These are phyloP conservation scores for Stachybotrys echinatus DNA, from an alignment of 2,329 filamentous ascomycete species.

Conservation along the genomic window DNA sequence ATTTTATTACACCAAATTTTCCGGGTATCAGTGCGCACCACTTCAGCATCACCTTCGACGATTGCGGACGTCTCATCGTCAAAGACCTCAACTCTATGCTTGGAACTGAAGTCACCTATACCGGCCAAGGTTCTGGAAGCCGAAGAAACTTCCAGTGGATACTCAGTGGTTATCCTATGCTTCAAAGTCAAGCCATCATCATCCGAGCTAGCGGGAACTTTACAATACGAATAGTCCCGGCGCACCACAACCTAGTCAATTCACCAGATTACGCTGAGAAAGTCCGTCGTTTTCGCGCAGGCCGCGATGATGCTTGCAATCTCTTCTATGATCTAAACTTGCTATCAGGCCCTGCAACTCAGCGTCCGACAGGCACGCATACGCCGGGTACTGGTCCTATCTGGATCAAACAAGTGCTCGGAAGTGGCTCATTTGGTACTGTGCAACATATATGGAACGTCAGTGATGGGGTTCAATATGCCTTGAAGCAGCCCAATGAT, in stretches of 20 bases:
- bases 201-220: constrained; percentile 2
- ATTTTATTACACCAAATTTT: constrained; percentile 8
- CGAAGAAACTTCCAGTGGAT: constrained; percentile 17
- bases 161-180: constrained; percentile 9
- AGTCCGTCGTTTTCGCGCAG: constrained; percentile 10
- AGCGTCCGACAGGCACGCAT: constrained; percentile 6
- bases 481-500: constrained; percentile 13
- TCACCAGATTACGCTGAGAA: constrained; percentile 12
- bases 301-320: constrained; percentile 7
- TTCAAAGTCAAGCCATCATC: constrained; percentile 6
- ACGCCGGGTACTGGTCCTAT: constrained; percentile 8
- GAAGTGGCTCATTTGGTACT: constrained; percentile 11
- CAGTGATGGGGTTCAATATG: constrained; percentile 12
- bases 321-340: constrained; percentile 8
- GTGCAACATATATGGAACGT: constrained; percentile 15
- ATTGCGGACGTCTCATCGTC: constrained; percentile 8
- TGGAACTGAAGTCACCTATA: constrained; percentile 19
- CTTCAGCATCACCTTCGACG: constrained; percentile 15
- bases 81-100: constrained; percentile 12
- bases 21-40: constrained; percentile 6
- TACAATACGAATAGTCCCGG: constrained; percentile 8
- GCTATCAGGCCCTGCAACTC: constrained; percentile 3
- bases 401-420: constrained; percentile 8
- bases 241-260: constrained; percentile 3
- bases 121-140: constrained; percentile 7